A percentile compares a stretch with the other conserved stretches of the same genome.
These are phyloP conservation scores for Sapria himalayana DNA, from an alignment of 345 rosid species.

Conservation along the genomic window DNA sequence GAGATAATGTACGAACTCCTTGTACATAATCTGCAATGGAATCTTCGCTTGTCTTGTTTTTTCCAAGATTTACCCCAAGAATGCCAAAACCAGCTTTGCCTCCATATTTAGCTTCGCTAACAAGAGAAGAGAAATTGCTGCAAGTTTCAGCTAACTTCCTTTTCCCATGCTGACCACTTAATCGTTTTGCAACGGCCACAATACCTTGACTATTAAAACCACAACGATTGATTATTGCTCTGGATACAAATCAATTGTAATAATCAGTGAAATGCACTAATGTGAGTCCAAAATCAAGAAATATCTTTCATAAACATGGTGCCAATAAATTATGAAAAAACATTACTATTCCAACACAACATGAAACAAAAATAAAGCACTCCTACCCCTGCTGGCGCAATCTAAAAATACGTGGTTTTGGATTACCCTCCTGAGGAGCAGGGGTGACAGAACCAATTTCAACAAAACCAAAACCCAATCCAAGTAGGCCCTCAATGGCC, in stretches of 20 bases:
- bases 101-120: conserved; percentile 45
- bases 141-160: conserved; percentile 78
- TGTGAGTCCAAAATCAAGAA: not conserved
- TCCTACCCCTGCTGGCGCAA: conserved; percentile 61
- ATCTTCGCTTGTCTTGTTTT: conserved; percentile 91
- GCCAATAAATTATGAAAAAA: not conserved
- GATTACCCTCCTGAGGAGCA: conserved; percentile 87
- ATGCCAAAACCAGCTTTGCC: conserved; percentile 99
- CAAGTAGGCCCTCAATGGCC: conserved; percentile 81
- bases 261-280: conserved; percentile 1
- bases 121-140: conserved; percentile 30
- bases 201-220: conserved; percentile 98
- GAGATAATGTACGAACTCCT: conserved; percentile 93
- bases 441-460: conserved; percentile 98
- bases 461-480: conserved; percentile 83
- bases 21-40: conserved; percentile 88
- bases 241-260: conserved; percentile 13
- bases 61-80: conserved; percentile 95
- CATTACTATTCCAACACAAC: not conserved
- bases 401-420: conserved; percentile 86
- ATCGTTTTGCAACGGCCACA: conserved; percentile 80
- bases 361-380: conserved; percentile 2
- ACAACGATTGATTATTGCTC: conserved; percentile 83
- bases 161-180: conserved; percentile 96
- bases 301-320: not conserved